Evolutionary conservation across 2,329 filamentous ascomycete species (phyloP).

Genomic region (Cytospora chrysosperma): DNA sequence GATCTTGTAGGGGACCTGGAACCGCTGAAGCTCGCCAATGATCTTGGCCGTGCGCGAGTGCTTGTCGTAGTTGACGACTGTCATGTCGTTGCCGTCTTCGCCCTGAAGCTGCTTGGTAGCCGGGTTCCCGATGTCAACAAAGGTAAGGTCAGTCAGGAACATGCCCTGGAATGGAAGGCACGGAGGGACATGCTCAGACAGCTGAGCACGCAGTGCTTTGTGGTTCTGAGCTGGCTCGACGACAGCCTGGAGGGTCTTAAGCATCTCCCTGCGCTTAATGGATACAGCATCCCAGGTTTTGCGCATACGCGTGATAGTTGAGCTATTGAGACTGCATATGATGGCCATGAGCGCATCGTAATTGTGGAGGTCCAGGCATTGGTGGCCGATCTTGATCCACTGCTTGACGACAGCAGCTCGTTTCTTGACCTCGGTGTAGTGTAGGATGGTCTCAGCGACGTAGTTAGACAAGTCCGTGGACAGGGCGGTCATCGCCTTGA

Average conservation of each 20-base stretch:
- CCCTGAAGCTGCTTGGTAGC: conserved; percentile 73
- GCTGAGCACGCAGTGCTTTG: conserved; percentile 75
- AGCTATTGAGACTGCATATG: conserved; percentile 89
- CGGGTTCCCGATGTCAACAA: conserved; percentile 92
- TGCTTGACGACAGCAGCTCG: conserved; percentile 89
- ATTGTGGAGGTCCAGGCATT: conserved; percentile 86
- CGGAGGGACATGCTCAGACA: conserved; percentile 84
- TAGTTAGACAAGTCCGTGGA: conserved; percentile 92
- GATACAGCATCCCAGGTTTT: conserved; percentile 91
- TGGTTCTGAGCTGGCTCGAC: conserved; percentile 92
- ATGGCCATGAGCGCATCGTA: conserved; percentile 98
- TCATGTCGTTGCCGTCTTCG: conserved; percentile 52
- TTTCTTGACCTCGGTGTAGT: conserved; percentile 88
- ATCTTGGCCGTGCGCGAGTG: conserved; percentile 92
- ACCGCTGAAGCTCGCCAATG: conserved; percentile 91
- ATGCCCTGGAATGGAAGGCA: conserved; percentile 95
- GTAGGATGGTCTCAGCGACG: conserved; percentile 88
- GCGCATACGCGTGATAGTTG: conserved; percentile 82
- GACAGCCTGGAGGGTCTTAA: conserved; percentile 77
- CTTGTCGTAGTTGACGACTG: conserved; percentile 97
- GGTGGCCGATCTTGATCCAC: conserved; percentile 92
- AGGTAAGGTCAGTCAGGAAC: conserved; percentile 93
- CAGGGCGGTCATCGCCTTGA: conserved; percentile 88
- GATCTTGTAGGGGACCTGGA: conserved; percentile 89
- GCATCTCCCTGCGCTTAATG: conserved; percentile 74